phyloP scores from a whole-genome alignment of 2,329 filamentous ascomycete genomes.

The Nemania abortiva region DNA sequence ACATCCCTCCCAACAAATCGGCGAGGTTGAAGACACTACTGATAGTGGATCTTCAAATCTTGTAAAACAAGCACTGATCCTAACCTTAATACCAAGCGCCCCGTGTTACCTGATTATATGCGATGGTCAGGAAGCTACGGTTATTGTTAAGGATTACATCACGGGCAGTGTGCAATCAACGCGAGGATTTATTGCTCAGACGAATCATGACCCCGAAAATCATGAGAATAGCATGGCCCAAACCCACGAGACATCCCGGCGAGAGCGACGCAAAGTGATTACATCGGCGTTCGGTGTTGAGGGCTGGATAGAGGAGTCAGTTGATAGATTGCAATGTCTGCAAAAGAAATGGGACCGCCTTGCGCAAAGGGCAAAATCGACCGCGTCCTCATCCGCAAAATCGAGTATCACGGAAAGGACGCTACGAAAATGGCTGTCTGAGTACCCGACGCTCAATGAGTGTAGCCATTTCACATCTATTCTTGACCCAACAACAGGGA shows the following conservation, averaged over 20 bases:
- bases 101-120: slow-evolving; percentile 70
- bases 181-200: slow-evolving; percentile 64
- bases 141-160: slow-evolving; percentile 68
- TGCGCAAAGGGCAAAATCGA: slow-evolving; percentile 40
- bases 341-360: slow-evolving; percentile 54
- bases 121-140: slow-evolving; percentile 59
- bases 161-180: slow-evolving; percentile 60
- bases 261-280: slow-evolving; percentile 25
- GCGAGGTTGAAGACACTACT: slow-evolving; percentile 3
- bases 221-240: slow-evolving; percentile 25
- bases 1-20: neutral
- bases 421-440: slow-evolving; percentile 61
- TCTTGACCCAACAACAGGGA: slow-evolving; percentile 65
- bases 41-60: slow-evolving; percentile 16
- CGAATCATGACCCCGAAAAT: slow-evolving; percentile 64
- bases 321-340: slow-evolving; percentile 52
- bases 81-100: slow-evolving; percentile 59
- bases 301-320: slow-evolving; percentile 49
- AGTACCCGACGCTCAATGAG: slow-evolving; percentile 67
- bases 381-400: slow-evolving; percentile 24
- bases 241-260: slow-evolving; percentile 15
- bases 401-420: slow-evolving; percentile 49
- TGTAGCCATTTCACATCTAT: slow-evolving; percentile 69
- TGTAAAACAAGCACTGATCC: slow-evolving; percentile 37
- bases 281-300: slow-evolving; percentile 41